phyloP scores from a whole-genome alignment of 169 alveolate species.

The Cryptosporidium andersoni region DNA sequence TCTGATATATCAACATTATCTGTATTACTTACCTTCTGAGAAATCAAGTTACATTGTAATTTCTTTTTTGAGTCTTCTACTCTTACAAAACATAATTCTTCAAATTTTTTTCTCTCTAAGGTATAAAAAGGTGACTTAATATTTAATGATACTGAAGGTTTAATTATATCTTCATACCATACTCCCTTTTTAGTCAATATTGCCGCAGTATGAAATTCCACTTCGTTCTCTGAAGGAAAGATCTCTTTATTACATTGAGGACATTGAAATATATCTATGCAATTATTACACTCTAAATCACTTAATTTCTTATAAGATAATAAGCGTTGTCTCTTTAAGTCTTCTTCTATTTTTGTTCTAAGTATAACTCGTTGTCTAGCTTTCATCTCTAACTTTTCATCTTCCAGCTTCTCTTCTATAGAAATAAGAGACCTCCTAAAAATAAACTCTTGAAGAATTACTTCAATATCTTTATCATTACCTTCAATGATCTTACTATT shows the following conservation, averaged over 20 bases:
- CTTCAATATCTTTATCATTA: neutral
- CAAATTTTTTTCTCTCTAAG: too few species aligned
- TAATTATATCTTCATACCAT: constrained; percentile 45
- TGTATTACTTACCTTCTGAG: too few species aligned
- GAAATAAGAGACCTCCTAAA: constrained; percentile 36
- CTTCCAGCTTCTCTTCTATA: neutral
- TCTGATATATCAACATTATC: too few species aligned
- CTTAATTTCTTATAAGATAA: too few species aligned
- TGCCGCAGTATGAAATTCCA: constrained; percentile 35
- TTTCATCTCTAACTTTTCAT: constrained; percentile 45
- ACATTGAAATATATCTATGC: constrained; percentile 49
- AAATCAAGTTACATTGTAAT: too few species aligned
- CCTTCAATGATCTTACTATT: neutral
- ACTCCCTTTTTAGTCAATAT: constrained; percentile 8
- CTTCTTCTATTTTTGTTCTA: constrained; percentile 31
- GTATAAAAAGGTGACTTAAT: constrained; percentile 12
- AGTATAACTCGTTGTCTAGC: constrained; percentile 63
- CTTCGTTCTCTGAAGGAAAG: constrained; percentile 49
- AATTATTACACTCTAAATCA: constrained; percentile 6
- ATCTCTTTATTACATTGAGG: constrained; percentile 51
- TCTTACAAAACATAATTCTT: neutral
- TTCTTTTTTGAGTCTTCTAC: neutral
- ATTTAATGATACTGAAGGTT: neutral
- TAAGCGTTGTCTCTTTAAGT: constrained; percentile 2
- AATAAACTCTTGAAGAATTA: constrained; percentile 16